These are phyloP conservation scores for Passalora sequoiae DNA, from an alignment of 2,329 filamentous ascomycete genomes.

Conservation along the genomic window DNA sequence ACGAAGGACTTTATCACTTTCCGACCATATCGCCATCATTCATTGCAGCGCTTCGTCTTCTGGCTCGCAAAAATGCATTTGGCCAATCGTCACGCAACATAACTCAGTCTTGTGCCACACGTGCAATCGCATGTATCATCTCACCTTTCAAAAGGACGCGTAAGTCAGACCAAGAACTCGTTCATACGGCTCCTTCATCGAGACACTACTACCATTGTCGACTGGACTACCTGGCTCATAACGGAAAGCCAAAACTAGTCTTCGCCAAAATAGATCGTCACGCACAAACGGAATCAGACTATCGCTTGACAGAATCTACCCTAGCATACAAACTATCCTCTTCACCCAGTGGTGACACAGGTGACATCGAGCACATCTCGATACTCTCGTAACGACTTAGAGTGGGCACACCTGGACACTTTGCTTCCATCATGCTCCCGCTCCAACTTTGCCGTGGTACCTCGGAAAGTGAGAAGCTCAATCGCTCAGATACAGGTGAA, in stretches of 20 bases:
- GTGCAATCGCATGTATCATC: background rate
- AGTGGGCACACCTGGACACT: background rate
- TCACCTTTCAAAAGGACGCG: background rate
- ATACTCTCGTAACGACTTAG: background rate
- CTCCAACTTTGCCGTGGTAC: background rate
- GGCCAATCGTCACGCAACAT: background rate
- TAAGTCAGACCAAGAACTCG: background rate
- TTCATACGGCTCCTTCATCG: no score
- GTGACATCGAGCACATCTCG: constrained; percentile 1
- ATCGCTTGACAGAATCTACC: background rate
- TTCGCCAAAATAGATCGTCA: no score
- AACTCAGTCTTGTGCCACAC: background rate
- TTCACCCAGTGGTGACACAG: constrained; percentile 2
- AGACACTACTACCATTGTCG: no score
- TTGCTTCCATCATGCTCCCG: background rate
- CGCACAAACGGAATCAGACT: no score
- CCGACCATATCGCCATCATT: background rate
- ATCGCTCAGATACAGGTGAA: background rate
- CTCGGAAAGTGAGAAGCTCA: background rate
- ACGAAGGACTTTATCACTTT: background rate
- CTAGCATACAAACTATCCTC: background rate
- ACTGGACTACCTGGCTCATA: no score
- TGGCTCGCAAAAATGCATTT: background rate
- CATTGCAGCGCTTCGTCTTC: background rate
- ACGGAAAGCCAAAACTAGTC: no score